A percentile compares a stretch with the other conserved stretches of the same genome.
These are phyloP conservation scores for Calendula officinalis DNA, from an alignment of 129 eudicot genomes.

Conservation along the genomic window DNA sequence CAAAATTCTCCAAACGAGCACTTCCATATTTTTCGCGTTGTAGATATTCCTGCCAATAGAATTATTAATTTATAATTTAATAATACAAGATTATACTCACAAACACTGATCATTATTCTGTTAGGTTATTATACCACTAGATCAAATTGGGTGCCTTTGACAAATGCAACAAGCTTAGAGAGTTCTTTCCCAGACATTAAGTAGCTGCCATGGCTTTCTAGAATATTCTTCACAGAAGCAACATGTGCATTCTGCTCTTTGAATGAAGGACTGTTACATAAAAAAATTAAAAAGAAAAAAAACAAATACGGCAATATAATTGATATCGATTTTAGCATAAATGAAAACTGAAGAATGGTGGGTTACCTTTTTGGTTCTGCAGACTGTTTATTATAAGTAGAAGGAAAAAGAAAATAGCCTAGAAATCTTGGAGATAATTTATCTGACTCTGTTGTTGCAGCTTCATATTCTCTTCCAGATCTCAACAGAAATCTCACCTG, in stretches of 20 bases:
- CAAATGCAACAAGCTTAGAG: conserved; percentile 97
- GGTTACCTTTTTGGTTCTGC: conserved; percentile 59
- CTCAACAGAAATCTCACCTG: conserved; percentile 96
- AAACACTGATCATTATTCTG: background rate
- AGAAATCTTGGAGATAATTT: conserved; percentile 78
- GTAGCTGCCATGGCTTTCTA: conserved; percentile 96
- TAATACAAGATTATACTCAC: background rate
- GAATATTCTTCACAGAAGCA: conserved; percentile 83
- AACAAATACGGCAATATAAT: background rate
- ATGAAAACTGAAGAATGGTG: too few species aligned
- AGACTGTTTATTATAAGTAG: conserved; percentile 43
- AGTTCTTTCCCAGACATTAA: conserved; percentile 98
- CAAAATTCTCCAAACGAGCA: conserved; percentile 94
- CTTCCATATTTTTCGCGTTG: conserved; percentile 90
- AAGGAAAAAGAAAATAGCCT: conserved; percentile 78
- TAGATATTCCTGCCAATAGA: conserved; percentile 72
- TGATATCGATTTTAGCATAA: too few species aligned
- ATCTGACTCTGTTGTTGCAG: conserved; percentile 66
- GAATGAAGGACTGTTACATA: conserved; percentile 54
- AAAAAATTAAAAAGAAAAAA: background rate
- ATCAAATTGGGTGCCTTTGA: conserved; percentile 99
- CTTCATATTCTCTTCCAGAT: conserved; percentile 95
- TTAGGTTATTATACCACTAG: conserved; percentile 58
- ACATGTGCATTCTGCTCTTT: conserved; percentile 91
- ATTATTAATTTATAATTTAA: conserved; percentile 7